phyloP scores from a whole-genome alignment of 1,284 basidiomycete genomes.

The Butyriboletus appendiculatus region DNA sequence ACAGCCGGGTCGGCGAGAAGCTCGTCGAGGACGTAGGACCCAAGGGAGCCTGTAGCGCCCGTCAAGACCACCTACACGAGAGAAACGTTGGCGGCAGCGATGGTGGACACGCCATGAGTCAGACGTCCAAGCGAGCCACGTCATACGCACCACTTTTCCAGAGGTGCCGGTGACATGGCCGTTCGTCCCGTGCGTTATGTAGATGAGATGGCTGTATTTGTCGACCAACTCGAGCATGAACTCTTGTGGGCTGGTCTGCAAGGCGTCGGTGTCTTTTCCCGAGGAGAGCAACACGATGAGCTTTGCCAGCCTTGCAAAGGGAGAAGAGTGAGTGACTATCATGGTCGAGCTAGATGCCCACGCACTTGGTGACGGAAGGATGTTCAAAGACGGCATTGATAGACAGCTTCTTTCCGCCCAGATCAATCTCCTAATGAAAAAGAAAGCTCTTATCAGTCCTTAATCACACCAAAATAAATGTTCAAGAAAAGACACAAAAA shows the following conservation, averaged over 20 bases:
- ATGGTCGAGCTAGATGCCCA: background rate
- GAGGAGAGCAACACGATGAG: slow-evolving; percentile 16
- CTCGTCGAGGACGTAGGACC: slow-evolving; percentile 55
- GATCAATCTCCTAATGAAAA: slow-evolving; percentile 21
- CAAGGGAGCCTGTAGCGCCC: slow-evolving; percentile 62
- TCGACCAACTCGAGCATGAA: slow-evolving; percentile 28
- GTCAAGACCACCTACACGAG: slow-evolving; percentile 46
- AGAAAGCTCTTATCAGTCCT: background rate
- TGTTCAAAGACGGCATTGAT: slow-evolving; percentile 29
- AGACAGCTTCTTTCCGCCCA: slow-evolving; percentile 25
- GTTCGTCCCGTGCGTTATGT: background rate
- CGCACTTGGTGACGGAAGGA: slow-evolving; percentile 29
- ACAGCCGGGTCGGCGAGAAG: slow-evolving; percentile 42
- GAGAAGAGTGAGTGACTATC: background rate
- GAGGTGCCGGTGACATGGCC: background rate
- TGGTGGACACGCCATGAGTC: background rate
- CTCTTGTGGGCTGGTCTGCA: slow-evolving; percentile 12
- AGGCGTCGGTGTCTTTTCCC: slow-evolving; percentile 8
- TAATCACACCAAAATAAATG: background rate
- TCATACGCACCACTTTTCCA: slow-evolving; percentile 21
- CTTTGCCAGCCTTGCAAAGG: slow-evolving; percentile 20
- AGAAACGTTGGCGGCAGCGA: background rate
- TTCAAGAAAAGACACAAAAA: background rate
- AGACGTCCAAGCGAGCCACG: background rate
- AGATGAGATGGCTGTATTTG: slow-evolving; percentile 26